Base-by-base conservation (phyloP, 2,329 filamentous ascomycete genomes). In the Biscogniauxia mediterranea region DNA sequence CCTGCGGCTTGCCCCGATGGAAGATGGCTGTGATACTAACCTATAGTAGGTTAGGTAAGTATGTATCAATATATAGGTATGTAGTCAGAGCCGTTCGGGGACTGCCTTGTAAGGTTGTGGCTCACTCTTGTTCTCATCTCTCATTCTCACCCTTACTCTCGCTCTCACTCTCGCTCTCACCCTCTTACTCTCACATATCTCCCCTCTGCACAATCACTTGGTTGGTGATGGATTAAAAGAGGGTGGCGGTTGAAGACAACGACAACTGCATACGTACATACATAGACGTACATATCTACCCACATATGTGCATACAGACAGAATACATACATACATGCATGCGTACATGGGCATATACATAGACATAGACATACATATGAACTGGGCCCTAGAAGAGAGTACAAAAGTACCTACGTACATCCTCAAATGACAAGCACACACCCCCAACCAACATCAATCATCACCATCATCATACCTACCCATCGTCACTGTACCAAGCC, bases 381-480 rank as follows among this genome's bases (percentile, higher is more conserved):
- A 52, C 50, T 17, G 21, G 50, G 50, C 23, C 50, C 5, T 19
- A 17, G 50, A 51, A 51, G 5, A 25, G 50, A 25, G 19, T 52
- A 52, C 19, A 21, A 25, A 52, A 25, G 50, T 52, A 52, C 50
- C 50, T 11, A 25, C 50, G 50, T 52, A 52, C 50, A 52, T 52
- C 19, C 21, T 52, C 50, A 52, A 52, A 52, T 52, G 50, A 52
- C 50, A 52, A 61, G 64, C 58, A 21, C 52, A 64, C 60, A 60
- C 61, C 57, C 57, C 61, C 19, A 13, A 32, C 28, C 28, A 32
- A 32, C 7, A 13, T 9, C 28, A 32, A 32, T 2, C 28, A 32
- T 32, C 28, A 32, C 11, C 28, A 32, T 32, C 28, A 32, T 32
- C 28, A 13, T 32, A 32, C 28, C 7, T 32, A 32, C 7, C 46